Conservation (phyloP, 2,329 filamentous ascomycete species). For the Fusarium foetens region DNA sequence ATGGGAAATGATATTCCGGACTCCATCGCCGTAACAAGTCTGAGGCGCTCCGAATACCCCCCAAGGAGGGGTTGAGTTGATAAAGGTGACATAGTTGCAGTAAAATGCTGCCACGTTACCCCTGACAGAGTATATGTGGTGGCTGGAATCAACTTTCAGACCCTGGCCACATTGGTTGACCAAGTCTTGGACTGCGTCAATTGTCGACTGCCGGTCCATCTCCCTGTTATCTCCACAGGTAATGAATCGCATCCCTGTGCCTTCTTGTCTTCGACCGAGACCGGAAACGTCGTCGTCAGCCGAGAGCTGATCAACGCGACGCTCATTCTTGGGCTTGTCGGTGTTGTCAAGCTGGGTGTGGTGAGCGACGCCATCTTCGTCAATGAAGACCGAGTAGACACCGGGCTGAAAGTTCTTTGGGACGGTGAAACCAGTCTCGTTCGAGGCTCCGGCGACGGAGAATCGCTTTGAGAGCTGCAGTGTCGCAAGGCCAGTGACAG, state of each 20-base stretch:
- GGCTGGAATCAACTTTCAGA: rapidly evolving
- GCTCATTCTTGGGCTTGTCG: too few species aligned
- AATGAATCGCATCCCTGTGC: background rate
- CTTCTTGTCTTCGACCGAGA: background rate
- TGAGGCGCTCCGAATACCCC: background rate
- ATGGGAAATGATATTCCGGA: background rate
- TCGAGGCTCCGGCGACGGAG: background rate
- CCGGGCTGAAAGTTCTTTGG: background rate
- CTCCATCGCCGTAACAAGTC: background rate
- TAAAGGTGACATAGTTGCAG: background rate
- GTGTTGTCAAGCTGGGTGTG: background rate
- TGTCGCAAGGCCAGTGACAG: background rate
- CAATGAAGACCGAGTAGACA: background rate
- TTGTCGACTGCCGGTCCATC: background rate
- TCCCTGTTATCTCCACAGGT: background rate
- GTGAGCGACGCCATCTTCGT: background rate
- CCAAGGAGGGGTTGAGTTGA: background rate
- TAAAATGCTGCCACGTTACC: background rate
- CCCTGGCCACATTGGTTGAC: background rate
- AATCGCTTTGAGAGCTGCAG: background rate
- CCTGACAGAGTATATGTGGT: background rate
- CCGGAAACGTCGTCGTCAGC: background rate
- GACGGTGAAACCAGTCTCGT: background rate
- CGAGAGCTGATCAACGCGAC: background rate
- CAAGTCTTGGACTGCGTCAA: background rate